Conservation (phyloP, 1,284 basidiomycete genomes). For the Cutaneotrichosporon dermatis region DNA sequence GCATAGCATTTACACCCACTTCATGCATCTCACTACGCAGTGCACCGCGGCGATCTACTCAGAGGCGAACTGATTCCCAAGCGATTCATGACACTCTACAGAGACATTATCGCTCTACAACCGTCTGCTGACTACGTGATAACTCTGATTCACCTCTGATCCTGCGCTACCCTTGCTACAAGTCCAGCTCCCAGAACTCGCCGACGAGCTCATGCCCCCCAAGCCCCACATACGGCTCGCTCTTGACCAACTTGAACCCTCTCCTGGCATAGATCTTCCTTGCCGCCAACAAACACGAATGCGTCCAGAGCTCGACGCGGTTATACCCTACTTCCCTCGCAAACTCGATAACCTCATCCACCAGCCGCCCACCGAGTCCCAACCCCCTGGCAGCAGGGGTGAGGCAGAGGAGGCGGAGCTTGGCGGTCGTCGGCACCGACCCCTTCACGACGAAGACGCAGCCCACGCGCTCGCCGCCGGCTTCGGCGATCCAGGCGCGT, state of each 20-base stretch:
- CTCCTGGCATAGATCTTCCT: slow-evolving; percentile 12
- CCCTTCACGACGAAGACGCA: slow-evolving; percentile 9
- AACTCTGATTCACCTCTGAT: too few species aligned
- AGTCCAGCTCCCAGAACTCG: slow-evolving; percentile 10
- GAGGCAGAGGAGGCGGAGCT: slow-evolving; percentile 13
- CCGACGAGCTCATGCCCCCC: slow-evolving; percentile 2
- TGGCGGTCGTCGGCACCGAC: not conserved
- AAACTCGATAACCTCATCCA: slow-evolving; percentile 10
- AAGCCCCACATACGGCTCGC: not conserved
- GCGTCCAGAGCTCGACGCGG: slow-evolving; percentile 17
- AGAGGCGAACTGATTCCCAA: too few species aligned
- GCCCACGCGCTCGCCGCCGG: slow-evolving; percentile 12
- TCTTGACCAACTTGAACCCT: slow-evolving; percentile 6
- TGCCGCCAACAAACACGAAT: slow-evolving; percentile 9
- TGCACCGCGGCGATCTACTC: too few species aligned
- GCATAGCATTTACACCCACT: too few species aligned
- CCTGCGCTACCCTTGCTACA: not conserved
- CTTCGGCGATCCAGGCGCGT: slow-evolving; percentile 14
- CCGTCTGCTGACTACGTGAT: too few species aligned
- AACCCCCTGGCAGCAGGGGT: slow-evolving; percentile 5
- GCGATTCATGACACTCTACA: too few species aligned
- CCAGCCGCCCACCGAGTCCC: slow-evolving; percentile 10
- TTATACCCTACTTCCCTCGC: slow-evolving; percentile 10
- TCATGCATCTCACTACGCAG: too few species aligned
- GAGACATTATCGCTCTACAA: too few species aligned